A percentile compares a stretch with the other conserved stretches of the same genome.
phyloP scores from a whole-genome alignment of 139 green algal genomes.

The Chlorella vulgaris region DNA sequence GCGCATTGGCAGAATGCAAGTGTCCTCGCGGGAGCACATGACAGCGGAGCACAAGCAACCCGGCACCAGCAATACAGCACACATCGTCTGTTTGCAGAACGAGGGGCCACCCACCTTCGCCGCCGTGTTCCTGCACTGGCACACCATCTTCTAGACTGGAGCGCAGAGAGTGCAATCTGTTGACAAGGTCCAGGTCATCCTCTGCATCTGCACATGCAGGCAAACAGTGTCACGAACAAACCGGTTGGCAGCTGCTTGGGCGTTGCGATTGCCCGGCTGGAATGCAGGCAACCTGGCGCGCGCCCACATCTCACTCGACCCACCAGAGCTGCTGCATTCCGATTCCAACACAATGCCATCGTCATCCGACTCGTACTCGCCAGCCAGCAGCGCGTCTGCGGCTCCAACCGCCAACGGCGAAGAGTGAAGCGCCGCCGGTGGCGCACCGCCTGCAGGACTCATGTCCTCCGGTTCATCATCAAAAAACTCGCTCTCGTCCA shows the following conservation, averaged over 20 bases:
- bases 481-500: conserved; percentile 39
- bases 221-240: too few species aligned
- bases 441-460: neutral
- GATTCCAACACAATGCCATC: conserved; percentile 25
- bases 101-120: too few species aligned
- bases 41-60: neutral
- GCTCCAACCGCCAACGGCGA: neutral
- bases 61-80: too few species aligned
- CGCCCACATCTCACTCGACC: neutral
- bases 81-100: too few species aligned
- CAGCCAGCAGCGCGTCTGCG: neutral
- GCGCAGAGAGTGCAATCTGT: conserved; percentile 11
- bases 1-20: too few species aligned
- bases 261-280: too few species aligned
- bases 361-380: conserved; percentile 11
- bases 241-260: neutral
- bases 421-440: neutral
- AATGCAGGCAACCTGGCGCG: neutral
- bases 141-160: conserved; percentile 12
- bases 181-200: conserved; percentile 3
- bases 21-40: neutral
- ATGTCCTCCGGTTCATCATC: conserved; percentile 6
- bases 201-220: conserved; percentile 26
- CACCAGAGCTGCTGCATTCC: conserved; percentile 25
- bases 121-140: neutral